Conservation (phyloP, 2,329 filamentous ascomycete species). For the Nectriaceae sp. region DNA sequence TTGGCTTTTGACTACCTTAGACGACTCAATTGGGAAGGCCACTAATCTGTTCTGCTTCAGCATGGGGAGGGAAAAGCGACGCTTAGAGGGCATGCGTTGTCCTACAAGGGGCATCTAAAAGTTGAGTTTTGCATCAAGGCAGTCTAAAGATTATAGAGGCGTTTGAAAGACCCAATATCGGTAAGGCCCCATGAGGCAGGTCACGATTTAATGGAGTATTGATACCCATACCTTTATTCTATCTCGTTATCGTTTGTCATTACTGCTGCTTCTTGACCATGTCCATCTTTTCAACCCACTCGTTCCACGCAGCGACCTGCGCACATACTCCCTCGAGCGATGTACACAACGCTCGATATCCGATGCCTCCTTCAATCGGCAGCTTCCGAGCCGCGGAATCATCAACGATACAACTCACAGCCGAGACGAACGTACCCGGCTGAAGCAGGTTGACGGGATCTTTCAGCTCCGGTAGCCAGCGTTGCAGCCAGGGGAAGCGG, state of each 20-base stretch:
- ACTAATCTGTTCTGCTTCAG: constrained; percentile 9
- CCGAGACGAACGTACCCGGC: constrained; percentile 40
- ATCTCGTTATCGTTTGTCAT: not conserved
- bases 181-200: constrained; percentile 12
- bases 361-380: constrained; percentile 43
- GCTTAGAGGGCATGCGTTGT: not conserved
- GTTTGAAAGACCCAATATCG: constrained; percentile 17
- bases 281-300: constrained; percentile 6
- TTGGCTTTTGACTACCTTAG: not conserved
- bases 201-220: constrained; percentile 15
- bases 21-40: not conserved
- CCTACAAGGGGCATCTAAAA: not conserved
- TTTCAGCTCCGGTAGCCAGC: constrained; percentile 32
- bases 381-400: constrained; percentile 38
- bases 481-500: constrained; percentile 20
- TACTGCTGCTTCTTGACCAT: not conserved
- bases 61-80: constrained; percentile 1
- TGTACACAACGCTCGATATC: constrained; percentile 38
- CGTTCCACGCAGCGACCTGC: constrained; percentile 44
- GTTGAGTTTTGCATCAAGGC: not conserved
- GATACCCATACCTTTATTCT: constrained; percentile 13
- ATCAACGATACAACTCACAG: constrained; percentile 38
- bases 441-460: constrained; percentile 42
- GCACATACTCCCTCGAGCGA: constrained; percentile 44
- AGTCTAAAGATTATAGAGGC: constrained; percentile 17